phyloP scores from a whole-genome alignment of 1,284 basidiomycete species.

The Violaceomyces palustris region DNA sequence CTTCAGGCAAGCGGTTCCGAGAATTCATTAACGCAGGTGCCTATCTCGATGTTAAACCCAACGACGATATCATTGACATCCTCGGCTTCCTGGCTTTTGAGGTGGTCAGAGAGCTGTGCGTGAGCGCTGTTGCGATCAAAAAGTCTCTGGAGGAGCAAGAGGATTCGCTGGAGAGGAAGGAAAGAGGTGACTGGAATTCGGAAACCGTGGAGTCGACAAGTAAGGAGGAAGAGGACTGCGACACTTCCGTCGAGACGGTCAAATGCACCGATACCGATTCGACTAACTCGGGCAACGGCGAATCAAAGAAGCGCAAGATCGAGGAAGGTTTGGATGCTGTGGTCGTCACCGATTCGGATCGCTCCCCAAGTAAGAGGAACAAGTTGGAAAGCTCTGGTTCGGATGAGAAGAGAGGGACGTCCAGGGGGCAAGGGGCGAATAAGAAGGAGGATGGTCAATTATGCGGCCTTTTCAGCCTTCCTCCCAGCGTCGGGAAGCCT shows the following conservation, averaged over 20 bases:
- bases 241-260: not conserved
- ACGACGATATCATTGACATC: constrained; percentile 93
- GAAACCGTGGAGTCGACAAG: not conserved
- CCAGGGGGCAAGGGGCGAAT: no score
- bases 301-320: no score
- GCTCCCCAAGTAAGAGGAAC: no score
- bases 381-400: no score
- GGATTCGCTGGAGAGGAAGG: constrained; percentile 3
- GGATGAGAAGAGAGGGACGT: no score
- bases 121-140: constrained; percentile 54
- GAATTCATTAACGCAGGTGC: constrained; percentile 89
- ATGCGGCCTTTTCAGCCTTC: constrained; percentile 37
- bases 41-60: constrained; percentile 81
- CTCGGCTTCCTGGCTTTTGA: constrained; percentile 95
- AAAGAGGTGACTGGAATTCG: not conserved
- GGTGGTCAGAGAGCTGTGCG: constrained; percentile 86
- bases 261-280: no score
- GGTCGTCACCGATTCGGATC: no score
- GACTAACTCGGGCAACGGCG: no score
- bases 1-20: constrained; percentile 87
- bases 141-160: constrained; percentile 29
- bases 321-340: no score
- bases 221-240: not conserved
- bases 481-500: constrained; percentile 26
- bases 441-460: no score